Evolutionary conservation across 306 rosid genomes (phyloP), one percentile per base, ranked within the genome.

Genomic region (Quercus dentata): DNA sequence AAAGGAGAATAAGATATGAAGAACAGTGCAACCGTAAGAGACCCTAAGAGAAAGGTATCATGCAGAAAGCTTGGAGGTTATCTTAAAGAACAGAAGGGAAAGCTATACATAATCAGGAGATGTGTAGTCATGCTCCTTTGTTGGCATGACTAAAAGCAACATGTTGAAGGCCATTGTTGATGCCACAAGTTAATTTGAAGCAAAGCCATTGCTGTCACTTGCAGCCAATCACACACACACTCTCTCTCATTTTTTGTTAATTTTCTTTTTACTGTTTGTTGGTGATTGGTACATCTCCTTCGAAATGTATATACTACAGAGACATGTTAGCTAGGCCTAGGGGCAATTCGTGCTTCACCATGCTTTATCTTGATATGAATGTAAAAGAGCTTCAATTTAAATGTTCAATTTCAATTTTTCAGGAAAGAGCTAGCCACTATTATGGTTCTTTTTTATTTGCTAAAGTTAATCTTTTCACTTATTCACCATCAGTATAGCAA

Each of bases 81-180:
- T 71, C 35, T 71, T 23, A 49, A 27, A 49, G 75, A 71, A 25
- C 75, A 71, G 75, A 71, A 71, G 28, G 75, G 75, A 27, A 71
- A 33, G 38, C 38, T 71, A 15, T 71, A 71, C 59, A 71, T 71
- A 21, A 71, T 71, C 75, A 71, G 59, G 21, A 71, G 75, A 68
- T 68, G 72, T 35, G 72, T 68, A 35, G 54, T 68, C 27, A 68
- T 68, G 72, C 72, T 68, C 35, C 59, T 71, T 14, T 71, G 75
- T 27, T 71, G 75, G 75, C 75, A 49, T 49, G 75, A 71, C 58
- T 71, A 28, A 49, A 21, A 71, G n/a, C 74, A 69, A 8, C 17
- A 64, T 64, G 41, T 30, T 28, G 69, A 30, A 27, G 69, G 3
- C 21, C n/a, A 63, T 10, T 27, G 30, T 63, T 63, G 41, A 27